These are phyloP conservation scores for Hordeum marinum DNA, from an alignment of 176 grass and related monocot species.

Conservation along the genomic window DNA sequence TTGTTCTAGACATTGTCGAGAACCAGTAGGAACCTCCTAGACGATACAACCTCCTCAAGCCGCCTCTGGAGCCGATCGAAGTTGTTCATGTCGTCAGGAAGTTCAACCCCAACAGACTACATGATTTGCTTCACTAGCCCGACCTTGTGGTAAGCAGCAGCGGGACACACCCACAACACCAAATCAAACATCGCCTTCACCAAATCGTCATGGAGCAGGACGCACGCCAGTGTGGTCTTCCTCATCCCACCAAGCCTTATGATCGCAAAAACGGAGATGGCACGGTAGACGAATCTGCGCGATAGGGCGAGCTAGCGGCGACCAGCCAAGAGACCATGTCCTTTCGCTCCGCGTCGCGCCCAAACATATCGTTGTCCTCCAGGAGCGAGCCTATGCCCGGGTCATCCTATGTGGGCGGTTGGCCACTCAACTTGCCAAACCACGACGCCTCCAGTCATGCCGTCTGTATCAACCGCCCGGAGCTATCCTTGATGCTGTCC, in stretches of 20 bases:
- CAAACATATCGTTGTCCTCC: not conserved
- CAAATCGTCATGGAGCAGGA: not conserved
- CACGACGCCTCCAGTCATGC: not conserved
- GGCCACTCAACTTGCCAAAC: not conserved
- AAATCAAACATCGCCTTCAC: constrained; percentile 1
- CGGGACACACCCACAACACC: constrained; percentile 20
- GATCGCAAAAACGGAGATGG: constrained; percentile 18
- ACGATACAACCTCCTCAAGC: not conserved
- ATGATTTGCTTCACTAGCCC: constrained; percentile 19
- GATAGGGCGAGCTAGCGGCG: not conserved
- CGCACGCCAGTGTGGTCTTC: constrained; percentile 39
- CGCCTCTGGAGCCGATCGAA: not conserved
- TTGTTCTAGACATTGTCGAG: constrained; percentile 40
- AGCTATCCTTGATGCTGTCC: not conserved
- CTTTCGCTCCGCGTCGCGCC: constrained; percentile 20
- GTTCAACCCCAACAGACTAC: not conserved
- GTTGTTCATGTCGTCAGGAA: not conserved
- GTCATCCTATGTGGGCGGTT: not conserved
- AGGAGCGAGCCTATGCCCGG: not conserved
- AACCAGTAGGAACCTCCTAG: constrained; percentile 15
- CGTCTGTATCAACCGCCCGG: not conserved
- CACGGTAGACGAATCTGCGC: not conserved
- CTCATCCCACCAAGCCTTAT: constrained; percentile 30
- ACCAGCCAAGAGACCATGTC: constrained; percentile 27
- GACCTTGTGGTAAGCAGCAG: not conserved